These are phyloP conservation scores for Aureobasidium sp. DNA, from an alignment of 2,329 filamentous ascomycete genomes.

Conservation along the genomic window DNA sequence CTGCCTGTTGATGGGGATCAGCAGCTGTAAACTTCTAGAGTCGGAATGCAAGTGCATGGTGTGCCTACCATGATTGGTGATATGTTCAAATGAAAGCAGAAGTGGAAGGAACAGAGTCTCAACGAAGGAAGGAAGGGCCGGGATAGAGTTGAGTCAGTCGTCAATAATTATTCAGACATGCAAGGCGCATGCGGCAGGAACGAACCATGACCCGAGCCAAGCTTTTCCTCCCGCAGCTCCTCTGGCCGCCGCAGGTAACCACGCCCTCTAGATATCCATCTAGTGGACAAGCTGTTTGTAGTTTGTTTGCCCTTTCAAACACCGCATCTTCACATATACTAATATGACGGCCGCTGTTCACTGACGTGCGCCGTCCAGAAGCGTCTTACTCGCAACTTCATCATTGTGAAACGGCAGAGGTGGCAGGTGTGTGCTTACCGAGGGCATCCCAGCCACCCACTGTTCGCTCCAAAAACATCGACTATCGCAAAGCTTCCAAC, in stretches of 20 bases:
- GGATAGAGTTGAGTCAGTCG: slow-evolving; percentile 2
- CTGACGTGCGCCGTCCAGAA: neutral
- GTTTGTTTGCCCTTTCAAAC: neutral
- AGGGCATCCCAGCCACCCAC: slow-evolving; percentile 1
- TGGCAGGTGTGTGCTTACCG: neutral
- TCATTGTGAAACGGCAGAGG: slow-evolving; percentile 3
- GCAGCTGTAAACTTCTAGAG: neutral
- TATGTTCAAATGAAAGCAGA: neutral
- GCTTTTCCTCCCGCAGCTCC: slow-evolving; percentile 1
- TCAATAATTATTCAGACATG: slow-evolving; percentile 9
- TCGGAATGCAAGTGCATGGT: neutral
- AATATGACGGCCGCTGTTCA: neutral
- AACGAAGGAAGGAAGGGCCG: neutral
- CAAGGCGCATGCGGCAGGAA: slow-evolving; percentile 4
- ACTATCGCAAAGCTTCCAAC: slow-evolving; percentile 12
- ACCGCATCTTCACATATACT: neutral
- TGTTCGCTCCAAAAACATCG: neutral
- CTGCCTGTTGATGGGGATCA: slow-evolving; percentile 21
- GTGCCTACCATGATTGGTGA: neutral
- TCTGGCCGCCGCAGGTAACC: neutral
- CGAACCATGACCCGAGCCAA: slow-evolving; percentile 12
- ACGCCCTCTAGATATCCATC: neutral
- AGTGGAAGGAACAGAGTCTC: neutral
- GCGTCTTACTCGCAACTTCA: neutral
- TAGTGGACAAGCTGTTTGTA: neutral